Percentiles rank a stretch among this genome's conserved stretches.
Evolutionary conservation across 768 basidiomycete species (phyloP).

Genomic region (Calocybe gangraenosa): DNA sequence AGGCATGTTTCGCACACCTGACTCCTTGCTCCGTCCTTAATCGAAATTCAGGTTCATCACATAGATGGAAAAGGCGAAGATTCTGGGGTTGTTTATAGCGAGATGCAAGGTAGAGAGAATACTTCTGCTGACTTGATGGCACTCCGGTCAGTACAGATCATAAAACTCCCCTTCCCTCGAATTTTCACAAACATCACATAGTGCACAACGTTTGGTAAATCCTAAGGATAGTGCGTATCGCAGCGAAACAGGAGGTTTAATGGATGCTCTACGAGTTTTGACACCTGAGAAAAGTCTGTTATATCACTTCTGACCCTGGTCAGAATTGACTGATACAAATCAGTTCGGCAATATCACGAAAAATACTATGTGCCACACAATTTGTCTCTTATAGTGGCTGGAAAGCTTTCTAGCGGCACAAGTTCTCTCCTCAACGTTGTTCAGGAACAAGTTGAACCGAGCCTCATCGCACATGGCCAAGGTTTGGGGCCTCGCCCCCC

Average conservation of each 20-base stretch:
- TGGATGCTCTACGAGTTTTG: conserved; percentile 84
- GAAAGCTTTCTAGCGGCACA: conserved; percentile 78
- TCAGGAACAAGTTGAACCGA: conserved; percentile 80
- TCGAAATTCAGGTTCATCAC: conserved; percentile 73
- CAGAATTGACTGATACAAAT: conserved; percentile 6
- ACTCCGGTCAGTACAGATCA: conserved; percentile 51
- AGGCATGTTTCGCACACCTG: conserved; percentile 33
- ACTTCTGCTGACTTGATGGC: conserved; percentile 89
- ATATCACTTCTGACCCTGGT: background rate
- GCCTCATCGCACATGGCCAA: conserved; percentile 71
- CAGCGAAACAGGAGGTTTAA: conserved; percentile 95
- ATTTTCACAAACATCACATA: background rate
- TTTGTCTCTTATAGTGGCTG: conserved; percentile 81
- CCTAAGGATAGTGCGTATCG: conserved; percentile 83
- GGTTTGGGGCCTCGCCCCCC: conserved; percentile 63
- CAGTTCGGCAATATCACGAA: conserved; percentile 86
- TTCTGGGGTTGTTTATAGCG: conserved; percentile 94
- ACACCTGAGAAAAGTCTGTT: conserved; percentile 82
- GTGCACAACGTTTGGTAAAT: conserved; percentile 69
- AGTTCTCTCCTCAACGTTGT: conserved; percentile 74
- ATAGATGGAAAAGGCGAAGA: conserved; percentile 88
- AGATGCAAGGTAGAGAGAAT: conserved; percentile 97
- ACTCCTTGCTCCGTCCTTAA: conserved; percentile 1
- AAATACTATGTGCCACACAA: conserved; percentile 95
- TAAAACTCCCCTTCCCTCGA: background rate